Percentiles rank a stretch among this genome's conserved stretches.
Conservation (phyloP, 1,139 yeast species). For the Blastobotrys buckinghamii region DNA sequence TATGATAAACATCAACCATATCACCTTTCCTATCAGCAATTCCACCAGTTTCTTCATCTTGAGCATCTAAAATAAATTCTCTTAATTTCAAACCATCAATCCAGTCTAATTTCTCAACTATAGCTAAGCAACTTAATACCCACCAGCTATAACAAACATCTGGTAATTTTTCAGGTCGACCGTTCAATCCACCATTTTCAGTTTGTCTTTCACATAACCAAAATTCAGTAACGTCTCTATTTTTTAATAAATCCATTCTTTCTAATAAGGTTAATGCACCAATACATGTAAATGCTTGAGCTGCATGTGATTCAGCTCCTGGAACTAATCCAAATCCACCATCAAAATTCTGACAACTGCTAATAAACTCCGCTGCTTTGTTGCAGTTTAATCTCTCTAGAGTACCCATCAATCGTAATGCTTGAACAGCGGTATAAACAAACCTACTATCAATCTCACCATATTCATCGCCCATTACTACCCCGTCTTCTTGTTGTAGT, state of each 20-base stretch:
- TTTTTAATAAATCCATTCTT: slow-evolving; percentile 46
- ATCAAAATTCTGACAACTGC: slow-evolving; percentile 78
- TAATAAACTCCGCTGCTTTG: slow-evolving; percentile 60
- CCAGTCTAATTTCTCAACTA: slow-evolving; percentile 65
- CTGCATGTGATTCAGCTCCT: slow-evolving; percentile 93
- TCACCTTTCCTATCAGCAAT: slow-evolving; percentile 88
- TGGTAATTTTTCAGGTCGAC: slow-evolving; percentile 92
- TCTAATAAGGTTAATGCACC: slow-evolving; percentile 71
- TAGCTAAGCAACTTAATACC: slow-evolving; percentile 78
- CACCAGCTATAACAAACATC: slow-evolving; percentile 99
- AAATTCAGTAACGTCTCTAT: slow-evolving; percentile 52
- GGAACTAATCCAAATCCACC: slow-evolving; percentile 95
- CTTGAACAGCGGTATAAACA: slow-evolving; percentile 73
- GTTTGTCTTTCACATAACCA: slow-evolving; percentile 94
- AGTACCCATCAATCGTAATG: slow-evolving; percentile 61
- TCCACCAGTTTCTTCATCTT: slow-evolving; percentile 78
- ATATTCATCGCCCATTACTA: slow-evolving; percentile 81
- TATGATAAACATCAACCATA: slow-evolving; percentile 89
- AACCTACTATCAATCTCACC: slow-evolving; percentile 94
- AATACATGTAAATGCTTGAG: slow-evolving; percentile 83
- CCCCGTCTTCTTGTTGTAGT: slow-evolving; percentile 72
- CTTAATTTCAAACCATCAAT: slow-evolving; percentile 58
- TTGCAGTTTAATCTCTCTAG: slow-evolving; percentile 56
- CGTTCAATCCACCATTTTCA: slow-evolving; percentile 89
- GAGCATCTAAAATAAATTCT: slow-evolving; percentile 66